Evolutionary conservation across 129 eudicot species (phyloP).

Genomic region (Flaveria brownii): DNA sequence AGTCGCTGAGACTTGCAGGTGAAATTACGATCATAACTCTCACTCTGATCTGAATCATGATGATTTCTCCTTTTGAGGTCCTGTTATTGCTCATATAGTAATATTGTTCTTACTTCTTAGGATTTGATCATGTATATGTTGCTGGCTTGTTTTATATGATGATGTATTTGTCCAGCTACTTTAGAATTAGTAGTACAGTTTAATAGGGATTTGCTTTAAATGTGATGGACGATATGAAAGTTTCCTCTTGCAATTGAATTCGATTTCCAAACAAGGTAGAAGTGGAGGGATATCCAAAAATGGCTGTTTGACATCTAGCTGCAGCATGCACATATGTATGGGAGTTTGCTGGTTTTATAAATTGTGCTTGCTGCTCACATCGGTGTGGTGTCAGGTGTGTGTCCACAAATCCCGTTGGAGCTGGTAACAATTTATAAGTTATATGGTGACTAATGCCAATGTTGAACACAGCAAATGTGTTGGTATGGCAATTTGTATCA

Average conservation of each 20-base stretch:
- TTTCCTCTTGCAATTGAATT: not conserved
- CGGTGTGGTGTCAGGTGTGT: not conserved
- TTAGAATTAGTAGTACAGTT: not conserved
- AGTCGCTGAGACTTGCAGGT: constrained; percentile 99
- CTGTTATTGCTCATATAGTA: not conserved
- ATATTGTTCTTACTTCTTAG: not conserved
- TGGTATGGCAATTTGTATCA: not conserved
- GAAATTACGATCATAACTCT: constrained; percentile 1
- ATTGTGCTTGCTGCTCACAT: not conserved
- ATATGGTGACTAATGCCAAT: not conserved
- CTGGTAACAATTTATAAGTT: not conserved
- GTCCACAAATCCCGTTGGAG: not conserved
- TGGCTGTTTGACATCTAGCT: not conserved
- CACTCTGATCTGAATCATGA: not conserved
- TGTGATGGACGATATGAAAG: not conserved
- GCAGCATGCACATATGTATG: not conserved
- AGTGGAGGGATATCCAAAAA: not conserved
- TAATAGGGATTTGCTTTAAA: not conserved
- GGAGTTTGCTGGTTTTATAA: not conserved
- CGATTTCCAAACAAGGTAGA: not conserved
- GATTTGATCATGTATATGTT: constrained; percentile 12
- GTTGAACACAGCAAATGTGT: not conserved
- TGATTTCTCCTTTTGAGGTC: not conserved
- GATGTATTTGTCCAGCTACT: not conserved
- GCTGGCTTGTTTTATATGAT: not conserved